These are phyloP conservation scores for Serendipita sp. DNA, from an alignment of 1,284 basidiomycete species.

Conservation along the genomic window DNA sequence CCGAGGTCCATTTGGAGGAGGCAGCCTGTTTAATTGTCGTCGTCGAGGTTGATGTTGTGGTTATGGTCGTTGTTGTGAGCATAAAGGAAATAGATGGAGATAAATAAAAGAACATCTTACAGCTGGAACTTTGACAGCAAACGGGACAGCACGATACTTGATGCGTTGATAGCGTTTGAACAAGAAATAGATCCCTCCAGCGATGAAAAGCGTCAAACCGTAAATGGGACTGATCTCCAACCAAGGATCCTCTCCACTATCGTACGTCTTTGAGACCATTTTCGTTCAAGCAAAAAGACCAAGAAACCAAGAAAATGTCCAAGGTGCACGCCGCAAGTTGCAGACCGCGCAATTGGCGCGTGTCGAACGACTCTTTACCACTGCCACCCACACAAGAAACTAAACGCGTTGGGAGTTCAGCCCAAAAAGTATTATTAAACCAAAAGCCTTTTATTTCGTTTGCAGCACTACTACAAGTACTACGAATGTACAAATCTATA, in stretches of 20 bases:
- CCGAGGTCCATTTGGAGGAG: slow-evolving; percentile 42
- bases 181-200: slow-evolving; percentile 61
- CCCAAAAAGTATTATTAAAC: no score
- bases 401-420: no score
- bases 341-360: not conserved
- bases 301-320: not conserved
- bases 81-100: not conserved
- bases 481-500: not conserved
- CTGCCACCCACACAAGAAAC: not conserved
- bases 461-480: not conserved
- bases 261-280: not conserved
- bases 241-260: not conserved
- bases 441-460: not conserved
- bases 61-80: not conserved
- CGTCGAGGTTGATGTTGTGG: not conserved
- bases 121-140: slow-evolving; percentile 40
- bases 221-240: slow-evolving; percentile 22
- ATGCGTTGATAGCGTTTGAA: slow-evolving; percentile 56
- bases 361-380: not conserved
- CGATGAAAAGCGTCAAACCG: slow-evolving; percentile 48
- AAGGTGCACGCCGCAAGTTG: not conserved
- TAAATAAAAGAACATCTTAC: slow-evolving; percentile 27
- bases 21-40: slow-evolving; percentile 25
- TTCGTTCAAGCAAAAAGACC: not conserved
- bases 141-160: slow-evolving; percentile 55